These are phyloP conservation scores for Microcera coccophila DNA, from an alignment of 2,329 filamentous ascomycete genomes.

Conservation along the genomic window DNA sequence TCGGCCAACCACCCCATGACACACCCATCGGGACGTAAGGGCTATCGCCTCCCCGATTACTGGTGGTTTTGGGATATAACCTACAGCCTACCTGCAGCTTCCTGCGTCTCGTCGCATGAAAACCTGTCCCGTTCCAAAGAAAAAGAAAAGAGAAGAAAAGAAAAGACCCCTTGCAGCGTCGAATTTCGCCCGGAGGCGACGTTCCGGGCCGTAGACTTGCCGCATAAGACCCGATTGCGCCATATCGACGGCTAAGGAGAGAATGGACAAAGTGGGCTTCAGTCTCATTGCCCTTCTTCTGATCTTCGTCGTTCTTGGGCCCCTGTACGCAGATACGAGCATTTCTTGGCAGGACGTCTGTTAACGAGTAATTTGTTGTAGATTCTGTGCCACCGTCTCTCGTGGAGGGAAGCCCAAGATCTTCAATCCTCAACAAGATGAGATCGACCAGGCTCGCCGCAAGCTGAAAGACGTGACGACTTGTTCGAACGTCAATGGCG, in stretches of 20 bases:
- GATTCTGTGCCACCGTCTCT: slow-evolving; percentile 17
- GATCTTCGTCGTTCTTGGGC: slow-evolving; percentile 18
- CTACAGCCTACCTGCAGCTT: background rate
- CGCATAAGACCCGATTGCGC: slow-evolving; percentile 2
- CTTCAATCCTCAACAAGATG: slow-evolving; percentile 17
- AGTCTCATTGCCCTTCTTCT: slow-evolving; percentile 23
- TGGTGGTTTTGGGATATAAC: slow-evolving; percentile 1
- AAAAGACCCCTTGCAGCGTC: background rate
- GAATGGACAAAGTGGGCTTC: slow-evolving; percentile 26
- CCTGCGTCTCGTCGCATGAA: background rate
- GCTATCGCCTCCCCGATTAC: slow-evolving; percentile 4
- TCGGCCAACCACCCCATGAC: slow-evolving; percentile 3
- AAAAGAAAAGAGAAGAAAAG: too few species aligned
- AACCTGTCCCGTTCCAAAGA: background rate
- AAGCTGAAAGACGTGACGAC: slow-evolving; percentile 31
- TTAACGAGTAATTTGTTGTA: slow-evolving; percentile 10
- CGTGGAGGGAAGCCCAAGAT: slow-evolving; percentile 12
- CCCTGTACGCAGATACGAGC: slow-evolving; percentile 14
- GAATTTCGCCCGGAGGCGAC: background rate
- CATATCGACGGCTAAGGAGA: background rate
- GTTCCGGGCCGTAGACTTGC: slow-evolving; percentile 1
- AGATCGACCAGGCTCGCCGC: slow-evolving; percentile 24
- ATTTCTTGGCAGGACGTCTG: background rate
- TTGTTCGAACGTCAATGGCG: slow-evolving; percentile 14
- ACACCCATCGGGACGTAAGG: background rate